Conservation (phyloP, 2,329 filamentous ascomycete genomes). For the Tolypocladium album region DNA sequence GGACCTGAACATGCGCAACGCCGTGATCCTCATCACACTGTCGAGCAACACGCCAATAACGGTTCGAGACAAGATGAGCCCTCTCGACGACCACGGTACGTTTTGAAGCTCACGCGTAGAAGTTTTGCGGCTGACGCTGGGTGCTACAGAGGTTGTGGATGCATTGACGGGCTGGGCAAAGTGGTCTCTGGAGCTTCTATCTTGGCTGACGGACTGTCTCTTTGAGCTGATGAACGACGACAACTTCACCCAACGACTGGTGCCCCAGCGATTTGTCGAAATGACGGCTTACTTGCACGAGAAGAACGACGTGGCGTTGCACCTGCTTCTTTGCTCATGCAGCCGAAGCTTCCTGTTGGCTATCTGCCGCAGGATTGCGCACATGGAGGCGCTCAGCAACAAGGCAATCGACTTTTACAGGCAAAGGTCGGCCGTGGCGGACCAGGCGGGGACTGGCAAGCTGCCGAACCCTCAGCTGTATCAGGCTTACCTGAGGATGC, state of each 20-base stretch:
- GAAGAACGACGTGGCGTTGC: constrained; percentile 47
- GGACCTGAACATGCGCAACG: constrained; percentile 63
- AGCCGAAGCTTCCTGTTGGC: constrained; percentile 63
- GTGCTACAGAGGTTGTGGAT: constrained; percentile 52
- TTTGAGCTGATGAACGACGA: constrained; percentile 43
- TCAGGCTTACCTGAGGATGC: constrained; percentile 43
- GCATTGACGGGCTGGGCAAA: constrained; percentile 63
- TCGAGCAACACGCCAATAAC: constrained; percentile 44
- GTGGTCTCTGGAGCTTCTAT: constrained; percentile 66
- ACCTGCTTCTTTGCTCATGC: constrained; percentile 61
- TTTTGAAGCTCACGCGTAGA: background rate
- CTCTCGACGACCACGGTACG: constrained; percentile 48
- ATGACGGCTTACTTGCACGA: constrained; percentile 40
- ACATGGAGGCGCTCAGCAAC: constrained; percentile 40
- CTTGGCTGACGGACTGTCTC: constrained; percentile 50
- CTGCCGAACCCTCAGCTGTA: constrained; percentile 42
- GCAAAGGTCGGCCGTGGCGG: constrained; percentile 27
- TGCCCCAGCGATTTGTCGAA: constrained; percentile 33
- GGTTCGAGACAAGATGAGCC: constrained; percentile 44
- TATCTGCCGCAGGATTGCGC: constrained; percentile 51
- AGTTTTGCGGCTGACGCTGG: constrained; percentile 3
- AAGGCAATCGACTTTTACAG: constrained; percentile 42
- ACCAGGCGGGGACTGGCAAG: constrained; percentile 25
- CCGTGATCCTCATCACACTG: constrained; percentile 54
- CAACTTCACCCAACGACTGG: constrained; percentile 39